Base-by-base conservation (phyloP, 2,329 filamentous ascomycete species). In the Pyrenochaeta sp. region DNA sequence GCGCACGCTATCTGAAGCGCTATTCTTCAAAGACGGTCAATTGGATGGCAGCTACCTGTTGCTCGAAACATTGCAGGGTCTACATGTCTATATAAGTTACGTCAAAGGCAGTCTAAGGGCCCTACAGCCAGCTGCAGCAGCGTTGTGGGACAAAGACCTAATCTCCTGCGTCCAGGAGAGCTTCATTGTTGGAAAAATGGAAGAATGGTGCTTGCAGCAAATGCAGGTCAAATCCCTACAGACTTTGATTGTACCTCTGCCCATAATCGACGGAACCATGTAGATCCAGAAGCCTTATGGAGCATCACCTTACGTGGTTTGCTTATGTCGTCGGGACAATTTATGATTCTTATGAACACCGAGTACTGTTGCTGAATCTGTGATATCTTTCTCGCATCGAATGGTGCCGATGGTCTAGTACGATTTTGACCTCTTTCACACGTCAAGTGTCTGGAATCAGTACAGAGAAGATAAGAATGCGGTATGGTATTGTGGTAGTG, bases 191-290 rank as follows among this genome's bases (percentile, higher is more conserved):
- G 44, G 54, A 21, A 54, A 40, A 18, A 51, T 54, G 54, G 46
- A 58, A 35, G 35, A 54, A 39, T 51, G 47, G 51, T 48, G 43
- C 21, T 46, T 54, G 51, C 54, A 54, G 47, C 51, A 54, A 40
- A 39, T 51, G 33, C 51, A 54, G 46, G 35, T 45, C 23, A 51
- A 37, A 32, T 43, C 43, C 23, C 51, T 47, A 15, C 50, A 49
- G 47, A 45, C 35, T 20, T 31, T 58, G 17, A 23, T 54, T 23
- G 46, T 57, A 23, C 49, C 42, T 18, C 21, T 53, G 32, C 42
- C 50, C 11, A n/a, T 49, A 9, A 9, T 27, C 23, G 23, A 27
- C 9, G 23, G 23, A 9, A 27, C 4, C 4, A 27, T 27, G 23
- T 27, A 27, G 23, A 5, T 27, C 23, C 9, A 9, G 23, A 27